Evolutionary conservation across 2,329 filamentous ascomycete genomes (phyloP).

Genomic region (Dactylellina parvicollis): DNA sequence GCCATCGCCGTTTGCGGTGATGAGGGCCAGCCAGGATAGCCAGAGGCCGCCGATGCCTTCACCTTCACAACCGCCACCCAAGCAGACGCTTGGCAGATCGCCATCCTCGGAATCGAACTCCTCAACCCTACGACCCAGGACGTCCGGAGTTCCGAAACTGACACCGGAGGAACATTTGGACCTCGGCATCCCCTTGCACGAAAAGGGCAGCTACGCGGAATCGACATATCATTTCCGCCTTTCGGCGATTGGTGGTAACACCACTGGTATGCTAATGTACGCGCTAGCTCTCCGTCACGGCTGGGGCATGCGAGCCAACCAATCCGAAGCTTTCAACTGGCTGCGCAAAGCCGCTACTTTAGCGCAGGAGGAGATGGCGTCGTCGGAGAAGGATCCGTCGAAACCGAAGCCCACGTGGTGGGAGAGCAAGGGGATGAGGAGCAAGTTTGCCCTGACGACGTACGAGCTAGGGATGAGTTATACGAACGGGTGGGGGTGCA

Average conservation of each 20-base stretch:
- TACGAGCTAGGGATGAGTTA: slow-evolving; percentile 97
- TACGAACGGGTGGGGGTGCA: slow-evolving; percentile 97
- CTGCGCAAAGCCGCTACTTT: slow-evolving; percentile 88
- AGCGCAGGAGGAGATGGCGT: slow-evolving; percentile 81
- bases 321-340: slow-evolving; percentile 89
- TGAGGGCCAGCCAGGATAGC: slow-evolving; percentile 42
- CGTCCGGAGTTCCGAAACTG: slow-evolving; percentile 33
- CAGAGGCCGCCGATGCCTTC: slow-evolving; percentile 32
- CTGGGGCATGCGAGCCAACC: slow-evolving; percentile 96
- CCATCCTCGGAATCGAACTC: slow-evolving; percentile 40
- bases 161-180: slow-evolving; percentile 82
- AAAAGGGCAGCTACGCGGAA: slow-evolving; percentile 85
- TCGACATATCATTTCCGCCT: slow-evolving; percentile 95
- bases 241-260: slow-evolving; percentile 83
- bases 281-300: slow-evolving; percentile 94
- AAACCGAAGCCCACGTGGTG: slow-evolving; percentile 71
- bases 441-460: slow-evolving; percentile 92
- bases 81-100: slow-evolving; percentile 27
- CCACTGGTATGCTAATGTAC: slow-evolving; percentile 95
- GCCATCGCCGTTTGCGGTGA: slow-evolving; percentile 43
- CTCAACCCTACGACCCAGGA: slow-evolving; percentile 21
- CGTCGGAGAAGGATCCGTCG: slow-evolving; percentile 73
- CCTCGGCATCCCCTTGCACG: slow-evolving; percentile 89
- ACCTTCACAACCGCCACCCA: not conserved
- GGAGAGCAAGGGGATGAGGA: slow-evolving; percentile 83